Percentiles rank a stretch among this genome's conserved stretches.
Conservation (phyloP, 1,284 basidiomycete species). For the Marasmius fiardii region DNA sequence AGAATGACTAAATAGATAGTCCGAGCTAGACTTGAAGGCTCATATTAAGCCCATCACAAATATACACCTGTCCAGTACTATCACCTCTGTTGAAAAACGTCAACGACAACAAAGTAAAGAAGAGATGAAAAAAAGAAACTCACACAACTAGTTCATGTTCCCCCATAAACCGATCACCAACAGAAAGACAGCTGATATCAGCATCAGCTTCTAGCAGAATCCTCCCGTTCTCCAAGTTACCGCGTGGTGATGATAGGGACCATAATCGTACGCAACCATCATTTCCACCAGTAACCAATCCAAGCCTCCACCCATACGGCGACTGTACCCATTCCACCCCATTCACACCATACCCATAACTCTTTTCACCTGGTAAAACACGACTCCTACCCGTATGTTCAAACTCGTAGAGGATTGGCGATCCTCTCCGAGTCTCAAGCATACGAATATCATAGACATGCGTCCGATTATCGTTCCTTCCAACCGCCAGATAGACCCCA, state of each 20-base stretch:
- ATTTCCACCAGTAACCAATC: constrained; percentile 57
- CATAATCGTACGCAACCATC: constrained; percentile 73
- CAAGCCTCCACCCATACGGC: constrained; percentile 29
- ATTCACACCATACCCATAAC: constrained; percentile 58
- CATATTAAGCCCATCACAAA: constrained; percentile 5
- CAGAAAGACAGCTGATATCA: constrained; percentile 55
- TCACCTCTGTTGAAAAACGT: constrained; percentile 36
- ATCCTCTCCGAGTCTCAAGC: constrained; percentile 37
- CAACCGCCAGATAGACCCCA: constrained; percentile 55
- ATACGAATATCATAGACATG: constrained; percentile 65
- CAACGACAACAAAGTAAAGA: constrained; percentile 1
- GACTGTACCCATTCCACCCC: constrained; percentile 55
- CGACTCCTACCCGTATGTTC: constrained; percentile 37
- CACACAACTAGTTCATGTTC: constrained; percentile 63
- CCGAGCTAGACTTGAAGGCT: too few relatives aligned
- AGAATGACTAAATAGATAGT: too few relatives aligned
- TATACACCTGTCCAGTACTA: constrained; percentile 9
- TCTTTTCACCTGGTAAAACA: constrained; percentile 25
- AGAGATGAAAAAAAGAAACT: constrained; percentile 24
- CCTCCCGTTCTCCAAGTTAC: constrained; percentile 39
- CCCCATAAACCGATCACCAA: constrained; percentile 49
- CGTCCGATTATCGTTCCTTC: constrained; percentile 52
- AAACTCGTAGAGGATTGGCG: constrained; percentile 50
- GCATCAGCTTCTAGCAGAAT: constrained; percentile 49
- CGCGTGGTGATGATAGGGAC: constrained; percentile 45